phyloP scores from a whole-genome alignment of 108 stramenopile genomes.

The Fragilaria crotonensis region DNA sequence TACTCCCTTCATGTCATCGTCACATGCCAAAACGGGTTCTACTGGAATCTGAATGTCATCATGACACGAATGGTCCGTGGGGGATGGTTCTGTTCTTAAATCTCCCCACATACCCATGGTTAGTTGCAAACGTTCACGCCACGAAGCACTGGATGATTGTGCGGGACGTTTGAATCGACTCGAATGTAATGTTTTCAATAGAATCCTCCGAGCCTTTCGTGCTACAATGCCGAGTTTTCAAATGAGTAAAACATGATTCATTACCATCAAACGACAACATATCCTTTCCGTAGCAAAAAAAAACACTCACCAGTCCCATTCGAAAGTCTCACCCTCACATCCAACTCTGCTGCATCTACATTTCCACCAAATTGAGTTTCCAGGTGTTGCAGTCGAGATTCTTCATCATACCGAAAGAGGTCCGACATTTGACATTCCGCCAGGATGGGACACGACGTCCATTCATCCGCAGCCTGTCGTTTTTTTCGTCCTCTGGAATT shows the following conservation, averaged over 20 bases:
- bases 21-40: background rate
- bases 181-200: background rate
- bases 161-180: background rate
- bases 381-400: conserved; percentile 7
- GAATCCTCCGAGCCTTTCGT: background rate
- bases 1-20: conserved; percentile 3
- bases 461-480: background rate
- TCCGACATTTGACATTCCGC: background rate
- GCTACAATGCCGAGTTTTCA: background rate
- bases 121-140: conserved; percentile 2
- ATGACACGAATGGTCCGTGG: background rate
- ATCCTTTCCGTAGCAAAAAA: background rate
- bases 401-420: conserved; percentile 10
- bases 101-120: background rate
- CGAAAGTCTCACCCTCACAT: conserved; percentile 7
- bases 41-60: background rate
- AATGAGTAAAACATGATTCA: background rate
- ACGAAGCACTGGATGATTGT: conserved; percentile 2
- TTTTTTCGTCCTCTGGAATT: background rate
- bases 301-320: conserved; percentile 13
- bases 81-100: background rate
- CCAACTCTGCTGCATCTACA: conserved; percentile 10
- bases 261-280: background rate
- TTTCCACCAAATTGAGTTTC: conserved; percentile 9
- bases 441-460: background rate